phyloP scores from a whole-genome alignment of 306 rosid species.

The Ormosia emarginata region DNA sequence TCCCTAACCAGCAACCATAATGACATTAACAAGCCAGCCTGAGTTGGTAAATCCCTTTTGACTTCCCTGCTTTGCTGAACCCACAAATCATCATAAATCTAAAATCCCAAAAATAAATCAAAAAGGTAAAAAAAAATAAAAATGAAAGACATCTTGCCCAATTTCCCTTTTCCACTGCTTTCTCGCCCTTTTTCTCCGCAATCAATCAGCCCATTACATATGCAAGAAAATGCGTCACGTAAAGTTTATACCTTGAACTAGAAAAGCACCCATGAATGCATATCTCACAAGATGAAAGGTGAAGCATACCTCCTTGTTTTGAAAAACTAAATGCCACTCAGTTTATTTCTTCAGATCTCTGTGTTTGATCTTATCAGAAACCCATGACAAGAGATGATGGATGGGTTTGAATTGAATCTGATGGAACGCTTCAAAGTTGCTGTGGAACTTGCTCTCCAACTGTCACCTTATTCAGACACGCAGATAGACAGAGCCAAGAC shows the following conservation, averaged over 20 bases:
- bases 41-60: constrained; percentile 24
- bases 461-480: not conserved
- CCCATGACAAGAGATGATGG: not conserved
- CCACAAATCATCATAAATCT: constrained; percentile 25
- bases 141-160: not conserved
- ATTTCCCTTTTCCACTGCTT: not conserved
- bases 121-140: not conserved
- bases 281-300: not conserved
- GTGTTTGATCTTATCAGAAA: not conserved
- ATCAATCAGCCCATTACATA: not conserved
- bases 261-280: not conserved
- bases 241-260: not conserved
- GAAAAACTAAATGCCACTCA: not conserved
- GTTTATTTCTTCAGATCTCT: constrained; percentile 10
- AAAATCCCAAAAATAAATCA: not conserved
- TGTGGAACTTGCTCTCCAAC: not conserved
- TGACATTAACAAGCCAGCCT: constrained; percentile 13
- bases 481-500: constrained; percentile 2
- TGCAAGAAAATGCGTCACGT: not conserved
- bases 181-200: not conserved
- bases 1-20: constrained; percentile 3
- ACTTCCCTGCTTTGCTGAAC: constrained; percentile 23
- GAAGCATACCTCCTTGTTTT: constrained; percentile 9
- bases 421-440: constrained; percentile 8
- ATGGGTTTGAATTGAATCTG: not conserved